Base-by-base conservation (phyloP, 257 asterid genomes). In the Fraxinus cuspidata region DNA sequence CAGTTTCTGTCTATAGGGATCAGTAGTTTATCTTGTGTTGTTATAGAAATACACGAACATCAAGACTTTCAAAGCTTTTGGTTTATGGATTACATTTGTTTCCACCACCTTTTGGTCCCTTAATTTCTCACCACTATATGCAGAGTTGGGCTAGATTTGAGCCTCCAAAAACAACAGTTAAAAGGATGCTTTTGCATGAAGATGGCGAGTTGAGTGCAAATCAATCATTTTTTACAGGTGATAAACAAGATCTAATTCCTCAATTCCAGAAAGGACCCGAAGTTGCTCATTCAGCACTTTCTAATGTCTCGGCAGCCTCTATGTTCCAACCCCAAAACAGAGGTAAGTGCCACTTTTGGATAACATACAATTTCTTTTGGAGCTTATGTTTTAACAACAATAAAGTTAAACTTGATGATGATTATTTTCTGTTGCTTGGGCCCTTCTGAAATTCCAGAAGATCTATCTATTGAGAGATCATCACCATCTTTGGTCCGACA, bases 121-220 rank as follows among this genome's bases (percentile, higher is more conserved):
- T 77, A 60, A 63, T 79, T 64, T 49, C 34, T 74, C 49, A 37
- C 80, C 38, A 44, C 65, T 78, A 69, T 80, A 72, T 84, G 91
- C 98, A 96, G 99, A 83, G 86, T 83, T 90, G 92, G 97, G 88
- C 88, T 77, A 80, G 85, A 77, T 82, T 87, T 74, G 90, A 88
- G 74, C 90, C 96, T 83, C 88, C 89, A 15, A 93, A 90, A 85
- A 89, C 97, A 80, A 93, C 97, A 70, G 91, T 95, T 5, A 88
- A 89, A 83, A 88, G 99, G 87, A 84, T 87, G 72, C 83, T 87
- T 67, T 77, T 87, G 77, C 89, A 86, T 79, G 91, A 82, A 80
- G 90, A 91, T 79, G 86, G 81, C 75, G 84, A 86, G 77, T 83
- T 81, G 44, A 82, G 87, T 82, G 75, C 90, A 73, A 86, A 35